Evolutionary conservation across 805 yeast species (phyloP).

Genomic region (Sungouiozyma intestinalis): DNA sequence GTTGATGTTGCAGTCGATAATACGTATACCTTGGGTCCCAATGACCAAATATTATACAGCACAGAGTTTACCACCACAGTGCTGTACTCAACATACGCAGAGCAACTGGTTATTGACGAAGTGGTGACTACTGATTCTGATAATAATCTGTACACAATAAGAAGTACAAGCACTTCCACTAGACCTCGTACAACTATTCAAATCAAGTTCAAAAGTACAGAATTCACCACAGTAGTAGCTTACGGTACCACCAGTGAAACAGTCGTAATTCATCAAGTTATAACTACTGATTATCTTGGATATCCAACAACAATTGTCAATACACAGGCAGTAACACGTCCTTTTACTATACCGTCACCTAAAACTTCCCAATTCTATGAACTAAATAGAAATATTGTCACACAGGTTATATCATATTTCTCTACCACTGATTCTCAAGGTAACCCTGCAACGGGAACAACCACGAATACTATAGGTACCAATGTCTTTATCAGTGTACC

Average conservation of each 20-base stretch:
- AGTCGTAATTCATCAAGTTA: too few relatives aligned
- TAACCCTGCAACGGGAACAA: neutral
- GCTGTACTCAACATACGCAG: neutral
- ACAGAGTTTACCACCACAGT: neutral
- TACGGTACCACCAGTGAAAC: neutral
- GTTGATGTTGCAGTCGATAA: neutral
- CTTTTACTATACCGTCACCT: neutral
- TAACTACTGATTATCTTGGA: neutral
- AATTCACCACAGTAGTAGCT: neutral
- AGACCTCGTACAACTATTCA: neutral
- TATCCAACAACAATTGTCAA: neutral
- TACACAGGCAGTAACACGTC: neutral
- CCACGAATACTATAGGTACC: neutral
- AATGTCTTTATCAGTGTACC: too few relatives aligned
- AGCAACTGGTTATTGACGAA: neutral
- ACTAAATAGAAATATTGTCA: neutral
- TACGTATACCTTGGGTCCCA: neutral
- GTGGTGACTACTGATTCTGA: neutral
- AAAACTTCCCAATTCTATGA: too few relatives aligned
- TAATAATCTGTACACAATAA: neutral
- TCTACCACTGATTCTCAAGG: neutral
- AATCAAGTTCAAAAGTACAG: too few relatives aligned
- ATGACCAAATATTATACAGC: too few relatives aligned
- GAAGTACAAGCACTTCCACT: neutral
- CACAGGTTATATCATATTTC: too few relatives aligned